phyloP scores from a whole-genome alignment of 495 filamentous ascomycete genomes.

The Trichoderma parareesei region DNA sequence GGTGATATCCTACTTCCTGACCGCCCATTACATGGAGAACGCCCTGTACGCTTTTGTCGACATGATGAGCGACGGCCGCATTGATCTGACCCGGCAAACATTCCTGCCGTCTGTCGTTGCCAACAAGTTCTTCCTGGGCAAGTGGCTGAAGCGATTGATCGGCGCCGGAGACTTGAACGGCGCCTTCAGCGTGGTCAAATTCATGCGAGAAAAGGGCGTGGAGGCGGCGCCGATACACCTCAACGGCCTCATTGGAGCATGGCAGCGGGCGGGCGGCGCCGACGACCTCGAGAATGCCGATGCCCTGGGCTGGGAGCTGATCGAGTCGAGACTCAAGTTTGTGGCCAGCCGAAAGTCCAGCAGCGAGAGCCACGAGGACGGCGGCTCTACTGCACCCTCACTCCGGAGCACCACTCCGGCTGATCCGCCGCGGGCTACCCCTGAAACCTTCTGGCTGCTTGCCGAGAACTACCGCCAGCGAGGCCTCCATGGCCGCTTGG shows the following conservation, averaged over 20 bases:
- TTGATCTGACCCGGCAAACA: slow-evolving; percentile 34
- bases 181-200: slow-evolving; percentile 56
- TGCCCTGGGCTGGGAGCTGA: slow-evolving; percentile 67
- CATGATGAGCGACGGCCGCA: slow-evolving; percentile 64
- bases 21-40: slow-evolving; percentile 48
- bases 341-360: slow-evolving; percentile 37
- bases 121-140: slow-evolving; percentile 73
- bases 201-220: slow-evolving; percentile 59
- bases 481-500: slow-evolving; percentile 45
- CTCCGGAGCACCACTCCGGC: too few species aligned
- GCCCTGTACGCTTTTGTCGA: slow-evolving; percentile 71
- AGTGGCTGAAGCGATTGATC: slow-evolving; percentile 74
- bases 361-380: slow-evolving; percentile 14
- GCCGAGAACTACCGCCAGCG: slow-evolving; percentile 62
- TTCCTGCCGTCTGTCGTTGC: slow-evolving; percentile 52
- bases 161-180: slow-evolving; percentile 62
- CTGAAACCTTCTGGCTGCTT: slow-evolving; percentile 71
- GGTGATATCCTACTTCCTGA: slow-evolving; percentile 55
- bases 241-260: slow-evolving; percentile 69
- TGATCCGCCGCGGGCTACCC: slow-evolving; percentile 42
- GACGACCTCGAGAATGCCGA: slow-evolving; percentile 54
- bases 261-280: slow-evolving; percentile 52
- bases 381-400: not conserved
- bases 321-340: slow-evolving; percentile 54
- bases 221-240: slow-evolving; percentile 58